A percentile compares a stretch with the other conserved stretches of the same genome.
Conservation (phyloP, 495 filamentous ascomycete genomes). For the Aspergillus homomorphus region DNA sequence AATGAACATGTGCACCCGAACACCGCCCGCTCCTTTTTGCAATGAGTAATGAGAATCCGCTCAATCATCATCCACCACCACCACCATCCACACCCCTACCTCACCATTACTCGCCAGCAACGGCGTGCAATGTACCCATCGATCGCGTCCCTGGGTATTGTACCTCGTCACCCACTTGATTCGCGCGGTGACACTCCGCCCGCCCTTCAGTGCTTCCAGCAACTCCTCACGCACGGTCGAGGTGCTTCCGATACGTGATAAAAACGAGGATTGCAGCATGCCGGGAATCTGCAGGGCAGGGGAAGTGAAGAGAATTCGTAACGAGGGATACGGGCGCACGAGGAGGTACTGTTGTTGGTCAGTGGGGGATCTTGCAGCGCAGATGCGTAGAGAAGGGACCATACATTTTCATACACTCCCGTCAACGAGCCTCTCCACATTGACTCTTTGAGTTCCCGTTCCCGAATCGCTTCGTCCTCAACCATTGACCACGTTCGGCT, state of each 20-base stretch:
- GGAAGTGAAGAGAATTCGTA: constrained; percentile 62
- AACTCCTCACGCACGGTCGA: constrained; percentile 54
- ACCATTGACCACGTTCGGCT: constrained; percentile 22
- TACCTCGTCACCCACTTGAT: constrained; percentile 54
- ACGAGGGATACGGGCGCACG: constrained; percentile 58
- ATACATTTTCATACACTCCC: constrained; percentile 48
- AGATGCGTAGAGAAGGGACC: constrained; percentile 3
- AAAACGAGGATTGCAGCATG: constrained; percentile 59
- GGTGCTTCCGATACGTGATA: constrained; percentile 54
- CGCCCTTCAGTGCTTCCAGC: constrained; percentile 50
- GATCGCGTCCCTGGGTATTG: constrained; percentile 43
- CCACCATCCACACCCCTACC: constrained; percentile 63
- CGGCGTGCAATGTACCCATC: constrained; percentile 63
- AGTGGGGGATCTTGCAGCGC: neutral
- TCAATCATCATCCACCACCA: constrained; percentile 52
- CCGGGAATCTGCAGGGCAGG: constrained; percentile 59
- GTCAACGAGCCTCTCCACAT: constrained; percentile 24
- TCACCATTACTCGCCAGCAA: constrained; percentile 53
- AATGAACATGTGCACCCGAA: neutral
- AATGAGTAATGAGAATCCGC: constrained; percentile 18
- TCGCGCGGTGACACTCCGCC: constrained; percentile 62
- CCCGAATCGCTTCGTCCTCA: constrained; percentile 11
- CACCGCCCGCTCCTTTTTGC: constrained; percentile 2
- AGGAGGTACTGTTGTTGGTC: constrained; percentile 52
- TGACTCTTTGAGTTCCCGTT: constrained; percentile 5